Evolutionary conservation across 371 early-diverging fungal species (phyloP).

Genomic region (Mucor irregularis): DNA sequence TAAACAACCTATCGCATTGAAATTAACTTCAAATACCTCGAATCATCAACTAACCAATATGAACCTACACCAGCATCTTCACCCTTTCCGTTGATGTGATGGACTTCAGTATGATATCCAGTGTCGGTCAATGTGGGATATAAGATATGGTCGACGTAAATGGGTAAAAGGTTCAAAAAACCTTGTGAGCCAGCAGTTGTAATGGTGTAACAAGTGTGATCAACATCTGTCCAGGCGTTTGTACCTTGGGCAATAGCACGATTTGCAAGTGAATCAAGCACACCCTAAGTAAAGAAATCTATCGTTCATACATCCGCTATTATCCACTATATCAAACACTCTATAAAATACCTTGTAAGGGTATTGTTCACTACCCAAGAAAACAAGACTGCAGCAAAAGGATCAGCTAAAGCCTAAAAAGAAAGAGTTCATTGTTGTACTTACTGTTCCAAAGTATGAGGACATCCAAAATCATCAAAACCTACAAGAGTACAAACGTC

Average conservation of each 20-base stretch:
- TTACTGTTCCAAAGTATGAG: conserved; percentile 73
- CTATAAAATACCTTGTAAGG: conserved; percentile 58
- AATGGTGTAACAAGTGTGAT: conserved; percentile 68
- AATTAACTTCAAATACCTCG: not conserved
- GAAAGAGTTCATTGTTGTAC: conserved; percentile 2
- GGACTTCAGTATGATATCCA: conserved; percentile 68
- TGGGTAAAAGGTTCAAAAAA: conserved; percentile 60
- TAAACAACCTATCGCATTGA: conserved; percentile 46
- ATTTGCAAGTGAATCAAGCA: conserved; percentile 70
- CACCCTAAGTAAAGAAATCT: conserved; percentile 41
- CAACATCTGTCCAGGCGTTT: conserved; percentile 67
- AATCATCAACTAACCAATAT: not conserved
- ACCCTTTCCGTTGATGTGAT: conserved; percentile 58
- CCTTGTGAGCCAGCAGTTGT: conserved; percentile 69
- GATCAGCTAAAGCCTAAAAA: not conserved
- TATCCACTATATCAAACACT: too few species aligned
- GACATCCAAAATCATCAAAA: conserved; percentile 70
- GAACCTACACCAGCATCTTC: conserved; percentile 51
- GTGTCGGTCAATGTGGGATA: conserved; percentile 70
- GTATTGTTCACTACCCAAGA: conserved; percentile 67
- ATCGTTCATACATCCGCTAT: too few species aligned
- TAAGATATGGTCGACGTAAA: conserved; percentile 67
- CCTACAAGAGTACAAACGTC: conserved; percentile 26
- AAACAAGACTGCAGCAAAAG: conserved; percentile 48
- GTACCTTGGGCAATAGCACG: conserved; percentile 71